phyloP scores from a whole-genome alignment of 2,329 filamentous ascomycete species.

The Calcarisporium arbuscula region DNA sequence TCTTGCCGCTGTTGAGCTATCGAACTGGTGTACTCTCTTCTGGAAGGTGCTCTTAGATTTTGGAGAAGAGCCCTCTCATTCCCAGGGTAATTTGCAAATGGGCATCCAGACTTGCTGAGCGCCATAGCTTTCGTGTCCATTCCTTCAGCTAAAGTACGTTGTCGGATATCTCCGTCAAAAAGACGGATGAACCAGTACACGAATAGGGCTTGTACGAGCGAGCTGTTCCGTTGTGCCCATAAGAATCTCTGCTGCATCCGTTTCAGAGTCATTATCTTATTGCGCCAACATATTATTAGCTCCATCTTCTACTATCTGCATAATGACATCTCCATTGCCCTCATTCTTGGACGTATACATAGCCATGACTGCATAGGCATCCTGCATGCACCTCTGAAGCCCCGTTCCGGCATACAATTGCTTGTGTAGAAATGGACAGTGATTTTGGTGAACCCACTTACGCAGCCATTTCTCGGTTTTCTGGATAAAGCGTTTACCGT shows the following conservation, averaged over 20 bases:
- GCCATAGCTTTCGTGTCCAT: constrained; percentile 13
- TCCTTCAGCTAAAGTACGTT: constrained; percentile 15
- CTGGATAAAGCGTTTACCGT: constrained; percentile 20
- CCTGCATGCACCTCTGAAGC: constrained; percentile 18
- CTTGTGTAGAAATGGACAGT: constrained; percentile 21
- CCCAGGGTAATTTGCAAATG: constrained; percentile 10
- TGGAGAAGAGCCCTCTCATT: not conserved
- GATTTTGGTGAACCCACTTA: constrained; percentile 18
- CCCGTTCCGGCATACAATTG: constrained; percentile 16
- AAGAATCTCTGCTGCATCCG: too few relatives aligned
- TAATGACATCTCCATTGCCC: constrained; percentile 15
- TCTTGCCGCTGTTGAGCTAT: constrained; percentile 12
- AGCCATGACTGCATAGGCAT: constrained; percentile 19
- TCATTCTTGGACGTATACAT: constrained; percentile 19
- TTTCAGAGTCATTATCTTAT: too few relatives aligned
- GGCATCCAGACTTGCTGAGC: constrained; percentile 10
- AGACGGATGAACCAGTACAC: constrained; percentile 17
- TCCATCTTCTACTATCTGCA: constrained; percentile 18
- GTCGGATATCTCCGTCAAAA: constrained; percentile 16
- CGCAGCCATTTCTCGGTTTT: constrained; percentile 15
- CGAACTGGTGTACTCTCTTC: not conserved
- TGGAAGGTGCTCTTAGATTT: not conserved
- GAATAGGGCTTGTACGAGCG: constrained; percentile 14
- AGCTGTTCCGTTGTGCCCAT: constrained; percentile 12
- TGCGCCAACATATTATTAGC: constrained; percentile 8